These are phyloP conservation scores for Suillus americanus DNA, from an alignment of 768 basidiomycete genomes.

Conservation along the genomic window DNA sequence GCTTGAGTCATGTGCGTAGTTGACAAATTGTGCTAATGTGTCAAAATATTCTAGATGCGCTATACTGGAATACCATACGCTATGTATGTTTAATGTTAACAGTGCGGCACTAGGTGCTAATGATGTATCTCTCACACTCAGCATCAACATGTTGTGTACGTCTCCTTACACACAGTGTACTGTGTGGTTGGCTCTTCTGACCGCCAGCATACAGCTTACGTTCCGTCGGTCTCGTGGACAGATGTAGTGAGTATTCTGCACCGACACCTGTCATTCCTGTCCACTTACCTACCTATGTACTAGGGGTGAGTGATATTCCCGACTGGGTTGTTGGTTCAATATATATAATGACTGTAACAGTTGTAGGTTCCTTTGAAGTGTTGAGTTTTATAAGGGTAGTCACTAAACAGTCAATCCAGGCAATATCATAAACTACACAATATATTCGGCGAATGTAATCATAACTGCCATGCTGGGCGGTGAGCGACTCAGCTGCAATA, in stretches of 20 bases:
- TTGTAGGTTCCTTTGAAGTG: no score
- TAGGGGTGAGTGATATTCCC: no score
- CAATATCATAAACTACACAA: constrained; percentile 24
- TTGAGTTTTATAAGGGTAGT: no score
- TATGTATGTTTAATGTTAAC: not conserved
- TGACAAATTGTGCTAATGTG: not conserved
- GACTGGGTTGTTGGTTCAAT: no score
- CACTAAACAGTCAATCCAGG: constrained; percentile 19
- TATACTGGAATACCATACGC: not conserved
- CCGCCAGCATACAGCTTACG: not conserved
- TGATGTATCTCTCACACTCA: not conserved
- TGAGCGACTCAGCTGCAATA: not conserved
- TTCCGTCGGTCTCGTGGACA: not conserved
- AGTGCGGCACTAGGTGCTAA: not conserved
- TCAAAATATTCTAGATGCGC: not conserved
- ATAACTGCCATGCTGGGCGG: not conserved
- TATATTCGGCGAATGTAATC: not conserved
- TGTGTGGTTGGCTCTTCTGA: not conserved
- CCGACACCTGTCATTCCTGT: no score
- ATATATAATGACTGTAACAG: no score
- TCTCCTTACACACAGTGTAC: not conserved
- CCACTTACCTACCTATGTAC: not conserved
- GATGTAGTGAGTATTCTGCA: not conserved
- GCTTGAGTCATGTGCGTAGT: not conserved
- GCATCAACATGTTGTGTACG: not conserved